Percentiles rank a stretch among this genome's conserved stretches.
These are phyloP conservation scores for Teratosphaeria gauchensis DNA, from an alignment of 2,329 filamentous ascomycete species.

Conservation along the genomic window DNA sequence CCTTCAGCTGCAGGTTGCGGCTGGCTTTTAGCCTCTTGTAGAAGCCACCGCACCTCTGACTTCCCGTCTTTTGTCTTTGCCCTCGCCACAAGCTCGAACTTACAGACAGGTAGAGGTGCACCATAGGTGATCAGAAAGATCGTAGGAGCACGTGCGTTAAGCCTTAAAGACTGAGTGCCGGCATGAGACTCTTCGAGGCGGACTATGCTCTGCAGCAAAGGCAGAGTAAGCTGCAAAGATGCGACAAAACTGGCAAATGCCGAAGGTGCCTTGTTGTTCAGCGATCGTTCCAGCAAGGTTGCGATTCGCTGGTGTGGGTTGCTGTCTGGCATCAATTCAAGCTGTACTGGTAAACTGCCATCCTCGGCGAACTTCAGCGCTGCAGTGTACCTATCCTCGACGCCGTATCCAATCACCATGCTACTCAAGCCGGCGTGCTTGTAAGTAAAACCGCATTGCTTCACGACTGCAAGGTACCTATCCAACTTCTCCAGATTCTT, in stretches of 20 bases:
- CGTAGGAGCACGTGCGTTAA: conserved; percentile 27
- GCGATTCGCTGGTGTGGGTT: conserved; percentile 23
- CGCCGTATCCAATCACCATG: conserved; percentile 60
- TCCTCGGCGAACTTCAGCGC: conserved; percentile 11
- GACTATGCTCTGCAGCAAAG: conserved; percentile 53
- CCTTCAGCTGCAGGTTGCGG: conserved; percentile 13
- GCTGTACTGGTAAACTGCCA: conserved; percentile 42
- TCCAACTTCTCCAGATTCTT: conserved; percentile 62
- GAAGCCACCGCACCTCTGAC: conserved; percentile 22
- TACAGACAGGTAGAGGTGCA: conserved; percentile 26
- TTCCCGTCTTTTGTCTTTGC: conserved; percentile 11
- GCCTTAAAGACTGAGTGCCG: conserved; percentile 3
- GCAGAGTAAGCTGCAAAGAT: conserved; percentile 50
- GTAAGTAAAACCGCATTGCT: conserved; percentile 47
- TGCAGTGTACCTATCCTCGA: conserved; percentile 10
- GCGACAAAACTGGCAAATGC: conserved; percentile 48
- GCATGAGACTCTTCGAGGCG: conserved; percentile 41
- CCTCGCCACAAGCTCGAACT: conserved; percentile 29
- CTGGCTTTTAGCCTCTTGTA: conserved; percentile 20
- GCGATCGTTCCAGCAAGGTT: conserved; percentile 21
- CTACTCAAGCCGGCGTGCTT: conserved; percentile 52
- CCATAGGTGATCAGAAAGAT: conserved; percentile 32
- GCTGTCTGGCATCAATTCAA: conserved; percentile 46
- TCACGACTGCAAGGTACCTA: conserved; percentile 57
- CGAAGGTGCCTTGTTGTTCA: conserved; percentile 47